Percentiles rank a stretch among this genome's conserved stretches.
These are phyloP conservation scores for Aspergillus transmontanensis DNA, from an alignment of 2,329 filamentous ascomycete genomes.

Conservation along the genomic window DNA sequence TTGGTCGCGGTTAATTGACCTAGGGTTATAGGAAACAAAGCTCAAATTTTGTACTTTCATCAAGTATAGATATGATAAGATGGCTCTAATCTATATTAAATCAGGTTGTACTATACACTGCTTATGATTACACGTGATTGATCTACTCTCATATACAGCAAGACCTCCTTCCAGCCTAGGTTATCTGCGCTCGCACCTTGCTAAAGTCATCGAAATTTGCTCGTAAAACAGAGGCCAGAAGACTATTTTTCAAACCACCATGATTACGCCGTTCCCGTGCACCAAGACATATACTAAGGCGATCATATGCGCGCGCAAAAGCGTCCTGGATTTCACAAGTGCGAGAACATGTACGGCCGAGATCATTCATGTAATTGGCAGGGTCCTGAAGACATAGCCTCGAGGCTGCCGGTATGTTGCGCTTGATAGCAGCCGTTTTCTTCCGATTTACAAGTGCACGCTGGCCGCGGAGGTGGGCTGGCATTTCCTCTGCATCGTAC, in stretches of 20 bases:
- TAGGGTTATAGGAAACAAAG: neutral
- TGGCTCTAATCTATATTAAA: neutral
- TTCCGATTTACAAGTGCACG: conserved; percentile 41
- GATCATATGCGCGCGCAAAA: conserved; percentile 36
- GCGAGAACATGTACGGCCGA: conserved; percentile 52
- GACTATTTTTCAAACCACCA: conserved; percentile 13
- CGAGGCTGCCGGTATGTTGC: conserved; percentile 30
- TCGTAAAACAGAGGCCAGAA: conserved; percentile 28
- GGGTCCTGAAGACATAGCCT: conserved; percentile 63
- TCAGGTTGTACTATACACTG: neutral
- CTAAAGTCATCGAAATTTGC: conserved; percentile 34
- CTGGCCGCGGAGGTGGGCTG: conserved; percentile 40
- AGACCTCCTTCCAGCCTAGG: neutral
- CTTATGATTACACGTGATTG: neutral
- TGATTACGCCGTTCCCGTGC: conserved; percentile 24
- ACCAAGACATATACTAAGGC: conserved; percentile 26
- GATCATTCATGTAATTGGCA: conserved; percentile 59
- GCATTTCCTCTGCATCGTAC: conserved; percentile 11
- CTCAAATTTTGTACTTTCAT: neutral
- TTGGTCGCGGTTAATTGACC: neutral
- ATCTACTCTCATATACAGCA: neutral
- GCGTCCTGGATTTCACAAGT: conserved; percentile 55
- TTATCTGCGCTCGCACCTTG: neutral
- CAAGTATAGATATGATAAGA: neutral
- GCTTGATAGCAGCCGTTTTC: conserved; percentile 33